These are phyloP conservation scores for Yamadazyma atlantica DNA, from an alignment of 1,139 yeast species.

Conservation along the genomic window DNA sequence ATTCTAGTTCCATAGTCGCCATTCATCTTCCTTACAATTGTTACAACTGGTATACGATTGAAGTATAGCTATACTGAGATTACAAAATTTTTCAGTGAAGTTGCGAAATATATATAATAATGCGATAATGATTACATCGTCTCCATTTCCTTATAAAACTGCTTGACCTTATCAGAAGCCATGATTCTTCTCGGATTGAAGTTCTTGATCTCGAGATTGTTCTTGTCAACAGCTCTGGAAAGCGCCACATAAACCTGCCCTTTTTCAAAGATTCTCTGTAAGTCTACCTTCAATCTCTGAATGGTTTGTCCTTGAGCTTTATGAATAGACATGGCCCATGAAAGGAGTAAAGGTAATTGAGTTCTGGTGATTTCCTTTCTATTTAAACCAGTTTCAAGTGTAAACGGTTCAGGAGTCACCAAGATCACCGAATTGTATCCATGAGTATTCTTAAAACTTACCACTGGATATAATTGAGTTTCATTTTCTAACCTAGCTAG, in stretches of 20 bases:
- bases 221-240: constrained; percentile 80
- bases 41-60: too few species aligned
- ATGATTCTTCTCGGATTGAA: constrained; percentile 63
- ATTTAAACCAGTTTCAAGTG: constrained; percentile 28
- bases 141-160: constrained; percentile 50
- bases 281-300: constrained; percentile 72
- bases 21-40: too few species aligned
- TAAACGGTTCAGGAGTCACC: constrained; percentile 75
- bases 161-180: constrained; percentile 64
- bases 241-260: constrained; percentile 92
- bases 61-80: too few species aligned
- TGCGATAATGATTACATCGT: not conserved
- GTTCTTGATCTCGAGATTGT: constrained; percentile 69
- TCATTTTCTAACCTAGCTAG: constrained; percentile 30
- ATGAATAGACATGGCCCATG: constrained; percentile 92
- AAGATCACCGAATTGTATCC: constrained; percentile 34
- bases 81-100: constrained; percentile 3
- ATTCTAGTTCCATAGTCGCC: too few species aligned
- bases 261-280: constrained; percentile 69
- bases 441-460: constrained; percentile 46
- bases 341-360: constrained; percentile 73
- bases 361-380: constrained; percentile 34
- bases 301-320: constrained; percentile 92
- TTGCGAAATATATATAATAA: constrained; percentile 1
- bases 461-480: constrained; percentile 51